phyloP scores from a whole-genome alignment of 1,284 basidiomycete genomes.

The Rhodotorula sp. region DNA sequence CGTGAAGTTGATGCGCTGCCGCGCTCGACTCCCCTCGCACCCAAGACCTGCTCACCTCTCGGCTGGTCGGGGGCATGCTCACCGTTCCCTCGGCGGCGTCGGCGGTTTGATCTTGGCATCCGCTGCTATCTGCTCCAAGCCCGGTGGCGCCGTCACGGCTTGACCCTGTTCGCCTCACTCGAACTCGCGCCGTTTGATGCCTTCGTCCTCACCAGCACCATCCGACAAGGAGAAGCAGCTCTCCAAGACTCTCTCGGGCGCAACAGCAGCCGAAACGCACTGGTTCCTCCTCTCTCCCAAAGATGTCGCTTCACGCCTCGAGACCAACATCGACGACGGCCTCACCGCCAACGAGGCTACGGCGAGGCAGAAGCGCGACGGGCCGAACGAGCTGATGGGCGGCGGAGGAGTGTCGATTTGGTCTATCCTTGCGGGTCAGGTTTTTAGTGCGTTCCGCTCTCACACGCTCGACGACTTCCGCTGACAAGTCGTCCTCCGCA shows the following conservation, averaged over 20 bases:
- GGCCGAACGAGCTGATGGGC: constrained; percentile 50
- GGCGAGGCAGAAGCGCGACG: constrained; percentile 46
- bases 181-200: background rate
- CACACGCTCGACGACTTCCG: constrained; percentile 29
- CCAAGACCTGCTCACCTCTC: too few relatives aligned
- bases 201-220: background rate
- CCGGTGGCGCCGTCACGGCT: too few relatives aligned
- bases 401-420: constrained; percentile 45
- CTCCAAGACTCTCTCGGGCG: constrained; percentile 3
- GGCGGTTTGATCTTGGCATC: too few relatives aligned
- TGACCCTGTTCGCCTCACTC: background rate
- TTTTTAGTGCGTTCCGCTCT: constrained; percentile 49
- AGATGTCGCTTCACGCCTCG: constrained; percentile 21
- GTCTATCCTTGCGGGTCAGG: constrained; percentile 42
- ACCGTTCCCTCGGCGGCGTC: too few relatives aligned
- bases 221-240: constrained; percentile 13
- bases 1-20: too few relatives aligned
- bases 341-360: constrained; percentile 44
- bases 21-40: too few relatives aligned
- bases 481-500: background rate
- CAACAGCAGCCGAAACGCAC: constrained; percentile 22
- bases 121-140: too few relatives aligned
- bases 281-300: constrained; percentile 32
- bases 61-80: too few relatives aligned
- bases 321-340: constrained; percentile 40